Base-by-base conservation (phyloP, 371 early-diverging fungal species). In the Entomophthora muscae region DNA sequence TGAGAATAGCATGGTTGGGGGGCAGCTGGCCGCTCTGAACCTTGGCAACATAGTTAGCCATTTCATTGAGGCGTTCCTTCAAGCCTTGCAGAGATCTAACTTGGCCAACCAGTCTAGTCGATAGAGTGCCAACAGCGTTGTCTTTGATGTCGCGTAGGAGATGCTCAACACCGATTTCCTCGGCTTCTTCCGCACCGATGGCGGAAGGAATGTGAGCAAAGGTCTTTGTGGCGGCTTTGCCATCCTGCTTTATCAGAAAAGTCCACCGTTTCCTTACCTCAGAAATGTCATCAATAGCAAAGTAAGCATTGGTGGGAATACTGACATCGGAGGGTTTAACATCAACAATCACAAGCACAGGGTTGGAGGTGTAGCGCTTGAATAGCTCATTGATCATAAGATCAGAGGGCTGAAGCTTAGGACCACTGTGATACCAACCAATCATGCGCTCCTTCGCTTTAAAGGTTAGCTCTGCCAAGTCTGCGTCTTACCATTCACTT, bases 381-480 rank as follows among this genome's bases (percentile, higher is more conserved):
- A 99, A 93, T 26, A 98, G 79, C 75, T 97, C 94, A 70, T 98
- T 95, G 79, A 99, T 99, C 74, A 95, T 89, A 60, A 98, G 74
- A 75, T 99, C 99, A n/a, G 93, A 91, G 3, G 88, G 82, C 53
- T 94, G 90, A 68, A 99, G 83, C 74, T 94, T 93, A 28, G 98
- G 98, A 31, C 99, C 99, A 73, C 90, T 90, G 78, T 99, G 99
- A 76, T 99, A 99, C 99, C 99, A 99, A 42, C 99, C 99, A 64
- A 99, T 83, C 78, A 99, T 83, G 72, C 85, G 84, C 72, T 99
- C 99, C 79, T 91, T 93, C 57, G 91, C 93, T 92, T 72, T 3
- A 12, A 56, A 30, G 28, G 28, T 28, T 27, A 55, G 7, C 13
- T 31, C 29, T 52, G 52, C n/a, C 17, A 2, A 66, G 28, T 21